phyloP scores from a whole-genome alignment of 345 rosid genomes.

The Lepidium sativum region DNA sequence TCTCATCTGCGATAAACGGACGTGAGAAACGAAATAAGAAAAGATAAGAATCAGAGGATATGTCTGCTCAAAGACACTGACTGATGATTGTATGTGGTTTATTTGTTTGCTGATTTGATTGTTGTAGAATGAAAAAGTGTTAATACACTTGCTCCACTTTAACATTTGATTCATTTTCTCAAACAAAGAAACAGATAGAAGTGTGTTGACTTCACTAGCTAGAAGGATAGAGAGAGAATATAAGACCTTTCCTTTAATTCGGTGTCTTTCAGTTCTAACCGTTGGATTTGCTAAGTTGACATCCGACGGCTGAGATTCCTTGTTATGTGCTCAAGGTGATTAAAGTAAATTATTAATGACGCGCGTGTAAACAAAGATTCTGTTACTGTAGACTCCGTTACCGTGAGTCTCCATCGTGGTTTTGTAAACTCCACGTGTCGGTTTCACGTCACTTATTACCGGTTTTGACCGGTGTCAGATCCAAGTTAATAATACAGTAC shows the following conservation, averaged over 20 bases:
- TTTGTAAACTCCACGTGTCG: conserved; percentile 24
- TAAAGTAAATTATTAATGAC: neutral
- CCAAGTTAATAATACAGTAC: conserved; percentile 8
- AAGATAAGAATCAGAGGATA: conserved; percentile 7
- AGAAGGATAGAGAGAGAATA: too few species aligned
- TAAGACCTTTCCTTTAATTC: too few species aligned
- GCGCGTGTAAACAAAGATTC: conserved; percentile 16
- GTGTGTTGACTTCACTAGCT: neutral
- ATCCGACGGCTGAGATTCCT: neutral
- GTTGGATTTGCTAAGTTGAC: neutral
- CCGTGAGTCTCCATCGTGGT: neutral
- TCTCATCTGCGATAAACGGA: conserved; percentile 48
- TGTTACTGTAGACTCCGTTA: neutral
- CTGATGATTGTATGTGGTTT: conserved; percentile 3
- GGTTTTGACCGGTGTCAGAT: conserved; percentile 29
- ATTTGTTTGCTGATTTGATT: conserved; percentile 10
- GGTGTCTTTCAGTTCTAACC: neutral
- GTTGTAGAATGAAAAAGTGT: conserved; percentile 15
- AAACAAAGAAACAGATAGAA: neutral
- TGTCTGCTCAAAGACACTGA: conserved; percentile 17
- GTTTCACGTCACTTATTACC: conserved; percentile 8
- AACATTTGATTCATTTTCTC: neutral
- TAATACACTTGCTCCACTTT: neutral
- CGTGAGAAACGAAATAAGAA: neutral
- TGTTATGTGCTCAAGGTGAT: neutral